phyloP scores from a whole-genome alignment of 176 grass and related monocot genomes.

The Eremochloa ophiuroides region DNA sequence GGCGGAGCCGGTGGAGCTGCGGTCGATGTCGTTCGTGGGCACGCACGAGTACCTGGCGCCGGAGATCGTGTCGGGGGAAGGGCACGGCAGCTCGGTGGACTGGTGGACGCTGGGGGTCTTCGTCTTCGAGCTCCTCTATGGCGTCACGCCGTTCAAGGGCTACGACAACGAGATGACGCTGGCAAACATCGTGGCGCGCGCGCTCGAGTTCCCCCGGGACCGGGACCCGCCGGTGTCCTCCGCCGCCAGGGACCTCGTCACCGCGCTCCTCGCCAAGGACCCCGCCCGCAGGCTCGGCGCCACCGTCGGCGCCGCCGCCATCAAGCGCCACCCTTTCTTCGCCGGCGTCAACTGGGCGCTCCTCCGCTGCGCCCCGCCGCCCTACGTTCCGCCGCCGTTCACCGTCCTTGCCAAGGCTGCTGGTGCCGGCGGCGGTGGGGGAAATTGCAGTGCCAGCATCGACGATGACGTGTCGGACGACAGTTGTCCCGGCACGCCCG shows the following conservation, averaged over 20 bases:
- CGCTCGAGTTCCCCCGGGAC: conserved; percentile 88
- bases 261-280: conserved; percentile 76
- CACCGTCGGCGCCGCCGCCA: conserved; percentile 68
- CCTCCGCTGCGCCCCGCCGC: conserved; percentile 65
- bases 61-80: conserved; percentile 93
- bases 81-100: conserved; percentile 88
- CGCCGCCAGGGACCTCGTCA: conserved; percentile 51
- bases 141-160: conserved; percentile 78
- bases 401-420: neutral
- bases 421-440: neutral
- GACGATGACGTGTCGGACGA: conserved; percentile 38
- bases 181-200: conserved; percentile 87
- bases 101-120: conserved; percentile 98
- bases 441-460: neutral
- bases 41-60: conserved; percentile 96
- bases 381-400: conserved; percentile 59
- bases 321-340: conserved; percentile 87
- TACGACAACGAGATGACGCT: conserved; percentile 87
- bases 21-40: conserved; percentile 94
- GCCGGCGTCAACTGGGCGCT: conserved; percentile 84
- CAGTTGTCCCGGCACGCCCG: conserved; percentile 61
- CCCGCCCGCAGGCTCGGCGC: conserved; percentile 57
- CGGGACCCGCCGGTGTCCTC: conserved; percentile 43
- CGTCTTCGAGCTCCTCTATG: conserved; percentile 92
- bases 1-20: conserved; percentile 84